Evolutionary conservation across 1,139 yeast species (phyloP).

Genomic region (Candida gigantensis): DNA sequence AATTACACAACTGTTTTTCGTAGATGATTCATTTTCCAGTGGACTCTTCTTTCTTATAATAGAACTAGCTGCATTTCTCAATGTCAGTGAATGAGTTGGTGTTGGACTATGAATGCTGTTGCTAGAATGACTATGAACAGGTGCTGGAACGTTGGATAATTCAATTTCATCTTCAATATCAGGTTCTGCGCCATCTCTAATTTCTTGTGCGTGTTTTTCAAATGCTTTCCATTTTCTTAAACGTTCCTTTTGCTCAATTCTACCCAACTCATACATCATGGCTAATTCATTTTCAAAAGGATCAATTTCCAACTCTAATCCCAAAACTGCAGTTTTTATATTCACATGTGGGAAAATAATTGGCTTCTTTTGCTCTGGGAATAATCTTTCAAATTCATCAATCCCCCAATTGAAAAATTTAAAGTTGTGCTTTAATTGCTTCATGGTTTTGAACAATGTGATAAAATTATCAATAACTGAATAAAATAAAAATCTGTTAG

Average conservation of each 20-base stretch:
- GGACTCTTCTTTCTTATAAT: slow-evolving; percentile 7
- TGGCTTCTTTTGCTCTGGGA: slow-evolving; percentile 35
- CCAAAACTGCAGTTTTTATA: slow-evolving; percentile 33
- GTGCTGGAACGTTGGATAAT: slow-evolving; percentile 14
- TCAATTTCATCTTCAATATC: slow-evolving; percentile 22
- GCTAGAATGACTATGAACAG: slow-evolving; percentile 7
- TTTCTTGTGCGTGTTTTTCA: slow-evolving; percentile 27
- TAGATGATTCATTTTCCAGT: slow-evolving; percentile 5
- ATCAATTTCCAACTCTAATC: slow-evolving; percentile 42
- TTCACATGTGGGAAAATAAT: slow-evolving; percentile 32
- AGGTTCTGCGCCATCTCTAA: slow-evolving; percentile 15
- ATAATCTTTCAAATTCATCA: slow-evolving; percentile 36
- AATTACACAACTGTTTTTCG: too few species aligned
- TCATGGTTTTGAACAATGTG: slow-evolving; percentile 59
- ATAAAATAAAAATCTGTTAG: slow-evolving; percentile 66
- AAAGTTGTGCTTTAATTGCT: slow-evolving; percentile 57
- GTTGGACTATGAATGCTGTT: background rate
- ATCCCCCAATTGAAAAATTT: slow-evolving; percentile 37
- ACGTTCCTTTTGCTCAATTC: slow-evolving; percentile 38
- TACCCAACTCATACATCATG: slow-evolving; percentile 40
- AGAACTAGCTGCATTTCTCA: slow-evolving; percentile 1
- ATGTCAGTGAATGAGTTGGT: background rate
- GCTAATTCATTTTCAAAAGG: slow-evolving; percentile 45
- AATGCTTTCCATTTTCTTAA: slow-evolving; percentile 30
- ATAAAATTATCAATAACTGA: slow-evolving; percentile 66